Percentiles rank a stretch among this genome's conserved stretches.
These are phyloP conservation scores for Metschnikowia corniflorae DNA, from an alignment of 805 yeast species.

Conservation along the genomic window DNA sequence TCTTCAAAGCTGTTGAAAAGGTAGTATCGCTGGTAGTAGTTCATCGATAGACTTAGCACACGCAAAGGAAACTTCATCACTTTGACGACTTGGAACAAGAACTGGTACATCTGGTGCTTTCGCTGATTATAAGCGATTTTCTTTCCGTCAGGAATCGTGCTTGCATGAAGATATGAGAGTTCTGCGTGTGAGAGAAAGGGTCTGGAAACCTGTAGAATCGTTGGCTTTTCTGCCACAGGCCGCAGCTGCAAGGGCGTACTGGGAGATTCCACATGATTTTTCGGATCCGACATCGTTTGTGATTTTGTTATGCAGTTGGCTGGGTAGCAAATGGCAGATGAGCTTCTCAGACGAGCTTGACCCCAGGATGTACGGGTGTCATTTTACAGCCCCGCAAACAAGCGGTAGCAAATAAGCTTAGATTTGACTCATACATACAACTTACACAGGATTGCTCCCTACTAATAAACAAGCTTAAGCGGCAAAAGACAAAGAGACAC, in stretches of 20 bases:
- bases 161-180: conserved; percentile 46
- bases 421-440: conserved; percentile 5
- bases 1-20: conserved; percentile 59
- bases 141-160: conserved; percentile 49
- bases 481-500: conserved; percentile 89
- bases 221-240: conserved; percentile 11
- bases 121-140: conserved; percentile 46
- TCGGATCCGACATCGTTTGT: background rate
- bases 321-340: background rate
- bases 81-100: conserved; percentile 50
- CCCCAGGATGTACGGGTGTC: background rate
- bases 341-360: too few species aligned
- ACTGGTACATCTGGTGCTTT: conserved; percentile 51
- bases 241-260: background rate
- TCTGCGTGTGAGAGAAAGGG: conserved; percentile 60
- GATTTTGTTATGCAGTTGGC: background rate
- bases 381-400: too few species aligned
- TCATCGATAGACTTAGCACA: conserved; percentile 67
- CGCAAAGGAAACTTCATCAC: conserved; percentile 64
- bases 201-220: conserved; percentile 45
- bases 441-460: background rate
- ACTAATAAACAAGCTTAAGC: conserved; percentile 48
- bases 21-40: conserved; percentile 67
- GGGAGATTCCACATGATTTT: background rate
- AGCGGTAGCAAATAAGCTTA: background rate